These are phyloP conservation scores for Starmerella potacharoeniae DNA, from an alignment of 805 yeast species.

Conservation along the genomic window DNA sequence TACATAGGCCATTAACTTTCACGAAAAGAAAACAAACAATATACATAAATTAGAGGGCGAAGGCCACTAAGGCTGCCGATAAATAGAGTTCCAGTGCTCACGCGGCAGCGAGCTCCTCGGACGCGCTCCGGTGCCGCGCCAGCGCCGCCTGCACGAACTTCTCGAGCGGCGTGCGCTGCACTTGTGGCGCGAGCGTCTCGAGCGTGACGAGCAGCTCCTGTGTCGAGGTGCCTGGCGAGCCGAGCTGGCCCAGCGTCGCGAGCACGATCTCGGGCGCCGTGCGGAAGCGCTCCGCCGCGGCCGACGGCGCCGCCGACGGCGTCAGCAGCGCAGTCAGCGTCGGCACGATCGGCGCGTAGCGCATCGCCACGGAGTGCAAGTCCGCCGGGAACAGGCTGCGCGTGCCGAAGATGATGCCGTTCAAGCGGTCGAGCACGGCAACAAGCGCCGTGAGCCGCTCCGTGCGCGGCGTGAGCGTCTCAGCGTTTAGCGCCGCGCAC, in stretches of 20 bases:
- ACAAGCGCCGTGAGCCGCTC: slow-evolving; percentile 19
- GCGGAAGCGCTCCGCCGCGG: slow-evolving; percentile 2
- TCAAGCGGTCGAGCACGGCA: slow-evolving; percentile 15
- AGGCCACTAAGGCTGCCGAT: too few species aligned
- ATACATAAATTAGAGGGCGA: background rate
- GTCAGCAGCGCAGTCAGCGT: slow-evolving; percentile 2
- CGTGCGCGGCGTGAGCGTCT: slow-evolving; percentile 4
- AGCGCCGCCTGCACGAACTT: slow-evolving; percentile 1
- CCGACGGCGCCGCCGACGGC: background rate
- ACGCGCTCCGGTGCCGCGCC: background rate
- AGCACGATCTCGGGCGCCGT: slow-evolving; percentile 9
- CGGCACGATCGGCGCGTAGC: slow-evolving; percentile 5
- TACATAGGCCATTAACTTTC: background rate
- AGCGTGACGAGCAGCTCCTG: slow-evolving; percentile 1
- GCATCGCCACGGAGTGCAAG: slow-evolving; percentile 4
- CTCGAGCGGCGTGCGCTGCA: slow-evolving; percentile 14
- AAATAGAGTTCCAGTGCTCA: background rate
- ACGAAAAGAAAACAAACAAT: background rate
- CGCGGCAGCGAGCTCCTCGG: background rate
- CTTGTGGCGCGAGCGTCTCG: slow-evolving; percentile 6
- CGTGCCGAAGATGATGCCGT: slow-evolving; percentile 7
- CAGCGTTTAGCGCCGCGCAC: slow-evolving; percentile 13
- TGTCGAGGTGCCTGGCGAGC: background rate
- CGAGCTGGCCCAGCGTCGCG: slow-evolving; percentile 4
- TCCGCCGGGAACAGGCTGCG: slow-evolving; percentile 12